Percentiles rank a stretch among this genome's conserved stretches.
Evolutionary conservation across 306 rosid species (phyloP).

Genomic region (Senna siamea): DNA sequence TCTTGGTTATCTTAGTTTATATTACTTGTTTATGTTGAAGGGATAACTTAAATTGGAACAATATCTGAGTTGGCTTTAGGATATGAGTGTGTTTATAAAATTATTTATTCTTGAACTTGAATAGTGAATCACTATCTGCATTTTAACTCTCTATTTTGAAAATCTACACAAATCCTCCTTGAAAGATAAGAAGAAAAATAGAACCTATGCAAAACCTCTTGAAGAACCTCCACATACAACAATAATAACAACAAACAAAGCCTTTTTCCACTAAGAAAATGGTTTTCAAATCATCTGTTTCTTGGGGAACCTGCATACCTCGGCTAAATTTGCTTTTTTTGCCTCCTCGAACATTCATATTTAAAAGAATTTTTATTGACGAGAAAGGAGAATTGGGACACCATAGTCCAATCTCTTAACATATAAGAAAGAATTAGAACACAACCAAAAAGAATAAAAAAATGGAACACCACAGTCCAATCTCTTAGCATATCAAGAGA

Average conservation of each 20-base stretch:
- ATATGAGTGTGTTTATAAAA: not conserved
- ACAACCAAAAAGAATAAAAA: too few relatives aligned
- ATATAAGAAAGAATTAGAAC: too few relatives aligned
- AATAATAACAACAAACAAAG: too few relatives aligned
- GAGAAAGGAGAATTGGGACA: too few relatives aligned
- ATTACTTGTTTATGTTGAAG: constrained; percentile 15
- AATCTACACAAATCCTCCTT: not conserved
- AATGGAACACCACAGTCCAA: too few relatives aligned
- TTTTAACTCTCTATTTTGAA: not conserved
- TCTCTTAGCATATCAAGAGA: too few relatives aligned
- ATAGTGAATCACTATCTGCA: not conserved
- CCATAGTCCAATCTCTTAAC: too few relatives aligned
- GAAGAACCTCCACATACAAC: too few relatives aligned
- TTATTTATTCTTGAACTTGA: not conserved
- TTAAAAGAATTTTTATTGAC: too few relatives aligned
- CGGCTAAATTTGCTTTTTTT: too few relatives aligned
- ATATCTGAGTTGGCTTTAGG: constrained; percentile 11
- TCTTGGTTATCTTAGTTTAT: constrained; percentile 28
- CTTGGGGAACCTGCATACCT: not conserved
- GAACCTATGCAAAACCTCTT: not conserved
- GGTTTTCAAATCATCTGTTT: too few relatives aligned
- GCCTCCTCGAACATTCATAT: not conserved
- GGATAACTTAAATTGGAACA: constrained; percentile 5
- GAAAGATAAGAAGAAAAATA: not conserved
- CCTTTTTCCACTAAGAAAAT: too few relatives aligned